Percentiles rank a stretch among this genome's conserved stretches.
phyloP scores from a whole-genome alignment of 495 filamentous ascomycete species.

The Aspergillus cristatus region DNA sequence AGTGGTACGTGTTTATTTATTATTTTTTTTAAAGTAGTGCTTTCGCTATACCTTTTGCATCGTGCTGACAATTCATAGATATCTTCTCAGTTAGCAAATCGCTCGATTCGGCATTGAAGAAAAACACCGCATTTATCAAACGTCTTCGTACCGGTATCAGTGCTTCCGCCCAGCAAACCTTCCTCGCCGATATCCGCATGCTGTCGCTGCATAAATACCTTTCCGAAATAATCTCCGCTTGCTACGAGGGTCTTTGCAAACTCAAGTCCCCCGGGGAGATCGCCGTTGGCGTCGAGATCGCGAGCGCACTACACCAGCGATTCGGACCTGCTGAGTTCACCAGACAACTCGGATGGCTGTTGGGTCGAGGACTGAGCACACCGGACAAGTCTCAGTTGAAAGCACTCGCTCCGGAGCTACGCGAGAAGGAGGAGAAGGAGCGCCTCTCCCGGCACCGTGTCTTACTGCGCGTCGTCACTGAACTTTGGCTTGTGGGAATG shows the following conservation, averaged over 20 bases:
- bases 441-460: constrained; percentile 77
- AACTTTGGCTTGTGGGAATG: constrained; percentile 90
- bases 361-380: constrained; percentile 85
- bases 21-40: background rate
- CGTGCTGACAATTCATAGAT: constrained; percentile 40
- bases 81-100: constrained; percentile 69
- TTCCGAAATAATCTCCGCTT: constrained; percentile 95
- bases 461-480: constrained; percentile 81
- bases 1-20: constrained; percentile 48
- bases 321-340: constrained; percentile 91
- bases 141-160: constrained; percentile 85
- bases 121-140: constrained; percentile 99
- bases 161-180: constrained; percentile 64
- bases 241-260: constrained; percentile 88
- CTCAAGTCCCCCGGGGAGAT: constrained; percentile 86
- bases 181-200: constrained; percentile 84
- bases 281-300: constrained; percentile 82
- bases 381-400: constrained; percentile 85
- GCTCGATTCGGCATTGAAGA: constrained; percentile 94
- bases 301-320: constrained; percentile 90
- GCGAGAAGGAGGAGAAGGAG: constrained; percentile 94
- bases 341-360: constrained; percentile 79
- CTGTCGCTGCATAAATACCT: constrained; percentile 95
- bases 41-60: background rate
- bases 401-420: constrained; percentile 63